Evolutionary conservation across 169 alveolate genomes (phyloP), one percentile per base, ranked within the genome.

Genomic region (Perkinsus chesapeaki): DNA sequence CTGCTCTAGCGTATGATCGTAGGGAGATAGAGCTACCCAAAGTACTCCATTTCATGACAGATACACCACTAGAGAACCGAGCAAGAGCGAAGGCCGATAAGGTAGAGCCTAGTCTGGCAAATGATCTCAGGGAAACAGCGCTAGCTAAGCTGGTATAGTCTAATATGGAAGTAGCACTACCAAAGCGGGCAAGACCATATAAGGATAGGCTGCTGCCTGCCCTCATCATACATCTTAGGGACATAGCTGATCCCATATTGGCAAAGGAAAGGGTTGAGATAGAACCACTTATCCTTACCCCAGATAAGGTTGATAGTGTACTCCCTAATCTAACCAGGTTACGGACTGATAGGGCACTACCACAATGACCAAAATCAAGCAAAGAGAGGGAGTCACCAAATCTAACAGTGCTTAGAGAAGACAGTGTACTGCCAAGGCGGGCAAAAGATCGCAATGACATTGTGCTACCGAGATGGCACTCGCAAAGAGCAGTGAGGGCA

Each of bases 361-460:
- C 95, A 48, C 82, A 0, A 10, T 73, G 73, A 38, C n/a, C 7
- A 36, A 0, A 39, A 73, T 93, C 95, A 1, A 39, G 39, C 37
- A 82, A 7, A 31, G 90, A 39, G 34, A 48, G n/a, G 23, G 48
- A n/a, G 20, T 48, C 73, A 16, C 92, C 93, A 43, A n/a, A 37
- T 72, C 91, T 60, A 9, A 36, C 93, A n/a, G 5, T 37, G 3
- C 39, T n/a, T 34, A 90, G 37, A 72, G 92, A 16, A 38, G 93
- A 37, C 39, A 91, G 10, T 48, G 93, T 93, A 12, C 36, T 91
- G 39, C 39, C 38, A 39, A 73, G 38, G 92, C 34, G 91, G n/a
- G 92, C 10, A 37, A 93, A 36, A 39, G 73, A 39, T 39, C 95
- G 93, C 31, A 73, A 34, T 39, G 91, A 48, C 92, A 3, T 39